Evolutionary conservation across 495 filamentous ascomycete genomes (phyloP), one percentile per base, ranked within the genome.

Genomic region (Achaetomiella virescens): DNA sequence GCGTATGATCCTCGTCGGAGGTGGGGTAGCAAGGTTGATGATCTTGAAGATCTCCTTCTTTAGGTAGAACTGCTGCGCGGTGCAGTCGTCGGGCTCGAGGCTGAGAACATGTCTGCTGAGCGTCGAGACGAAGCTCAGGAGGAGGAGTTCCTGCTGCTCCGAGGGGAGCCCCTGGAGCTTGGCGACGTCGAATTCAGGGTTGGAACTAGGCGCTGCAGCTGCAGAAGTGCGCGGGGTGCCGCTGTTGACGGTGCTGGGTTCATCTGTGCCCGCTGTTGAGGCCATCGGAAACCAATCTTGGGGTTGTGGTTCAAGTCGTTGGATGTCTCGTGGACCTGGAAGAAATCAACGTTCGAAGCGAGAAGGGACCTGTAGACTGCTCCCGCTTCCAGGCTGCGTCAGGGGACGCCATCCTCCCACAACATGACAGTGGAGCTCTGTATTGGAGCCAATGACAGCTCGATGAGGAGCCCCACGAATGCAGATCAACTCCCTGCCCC

Each of bases 121-220:
- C 43, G 87, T 83, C 27, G 89, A 85, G 27, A 91, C 85, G 68
- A 96, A 97, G 40, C 85, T 95, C 49, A 97, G 77, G 55, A 99
- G 80, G 68, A 90, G 91, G 20, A 97, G 83, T 62, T 96, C 90
- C 70, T 97, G 95, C 66, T 99, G 92, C 75, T 97, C 93, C 29
- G 90, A 87, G 54, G 92, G 87, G 51, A 97, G 84, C 45, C 88
- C 81, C 71, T 95, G 86, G 47, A 99, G 84, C 72, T 93, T 95
- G 48, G 82, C 69, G 61, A 95, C 69, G 67, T 99, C 91, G 66
- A 99, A 85, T 75, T 93, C 83, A 42, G 77, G 78, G 59, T 75
- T 72, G 47, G 70, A 62, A 41, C 54, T 71, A 4, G 72, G 64
- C 42, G 65, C 62, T 33, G 71, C 68, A 36, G 69, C 57, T 33